Percentiles rank a stretch among this genome's conserved stretches.
These are phyloP conservation scores for Metarhizium robertsii DNA, from an alignment of 2,329 filamentous ascomycete species.

Conservation along the genomic window DNA sequence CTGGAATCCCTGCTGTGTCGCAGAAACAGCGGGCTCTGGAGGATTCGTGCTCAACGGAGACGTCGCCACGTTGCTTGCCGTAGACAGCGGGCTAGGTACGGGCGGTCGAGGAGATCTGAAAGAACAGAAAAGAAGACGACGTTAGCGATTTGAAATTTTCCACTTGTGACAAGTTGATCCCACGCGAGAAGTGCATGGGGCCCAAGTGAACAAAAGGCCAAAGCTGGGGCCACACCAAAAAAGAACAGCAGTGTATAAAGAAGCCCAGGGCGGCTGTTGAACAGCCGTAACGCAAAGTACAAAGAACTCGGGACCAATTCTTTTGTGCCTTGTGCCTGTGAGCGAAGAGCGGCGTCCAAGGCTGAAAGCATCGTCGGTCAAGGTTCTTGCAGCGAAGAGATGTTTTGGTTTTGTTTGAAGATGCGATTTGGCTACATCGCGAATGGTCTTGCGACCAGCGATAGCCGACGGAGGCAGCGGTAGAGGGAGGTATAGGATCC, in stretches of 20 bases:
- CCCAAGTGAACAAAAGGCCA: not conserved
- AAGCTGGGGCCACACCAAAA: not conserved
- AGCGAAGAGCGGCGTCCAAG: not conserved
- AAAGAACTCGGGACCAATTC: not conserved
- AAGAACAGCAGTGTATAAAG: not conserved
- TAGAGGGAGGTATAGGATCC: not conserved
- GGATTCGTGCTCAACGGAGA: constrained; percentile 33
- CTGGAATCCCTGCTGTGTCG: constrained; percentile 15
- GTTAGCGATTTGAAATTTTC: not conserved
- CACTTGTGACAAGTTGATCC: not conserved
- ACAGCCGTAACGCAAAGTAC: not conserved
- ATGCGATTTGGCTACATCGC: not conserved
- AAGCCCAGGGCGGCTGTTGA: not conserved
- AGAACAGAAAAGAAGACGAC: not conserved
- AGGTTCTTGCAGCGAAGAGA: not conserved
- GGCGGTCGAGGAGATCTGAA: constrained; percentile 38
- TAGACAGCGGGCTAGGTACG: constrained; percentile 40
- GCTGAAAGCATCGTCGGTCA: not conserved
- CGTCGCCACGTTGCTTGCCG: constrained; percentile 32
- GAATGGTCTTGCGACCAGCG: not conserved
- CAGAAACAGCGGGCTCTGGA: constrained; percentile 12
- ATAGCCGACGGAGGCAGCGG: not conserved
- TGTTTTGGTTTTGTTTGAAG: not conserved
- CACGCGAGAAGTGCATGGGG: not conserved
- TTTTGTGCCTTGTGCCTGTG: not conserved